Base-by-base conservation (phyloP, 495 filamentous ascomycete species). In the Elasticomyces elasticus region DNA sequence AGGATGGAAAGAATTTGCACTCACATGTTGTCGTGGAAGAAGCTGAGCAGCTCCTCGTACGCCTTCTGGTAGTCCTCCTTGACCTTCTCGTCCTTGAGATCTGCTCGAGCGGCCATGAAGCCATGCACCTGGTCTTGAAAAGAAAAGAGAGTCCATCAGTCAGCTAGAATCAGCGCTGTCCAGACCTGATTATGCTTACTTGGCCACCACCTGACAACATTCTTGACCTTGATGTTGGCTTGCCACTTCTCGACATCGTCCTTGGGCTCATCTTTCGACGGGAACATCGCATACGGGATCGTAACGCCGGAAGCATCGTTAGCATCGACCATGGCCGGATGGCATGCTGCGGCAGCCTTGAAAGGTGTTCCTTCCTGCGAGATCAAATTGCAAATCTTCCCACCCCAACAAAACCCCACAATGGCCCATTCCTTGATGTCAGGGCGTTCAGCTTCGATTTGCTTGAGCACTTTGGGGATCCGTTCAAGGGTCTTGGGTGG, bases 401-500 rank as follows among this genome's bases (percentile, higher is more conserved):
- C 89, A 52, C 91, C 91, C 91, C 90, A 98, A 78, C 91, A 98
- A 78, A 77, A 89, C 13, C 91, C 91, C n/a, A 96, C 66, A 53
- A 88, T 74, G n/a, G 75, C 89, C 88, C 87, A 95, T 27, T 78
- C 82, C 62, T 82, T 73, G 61, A 94, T 81, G 26, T 69, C 67
- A 13, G 76, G 73, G 71, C 76, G 47, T 22, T 45, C 31, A 22
- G 54, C 69, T 59, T 66, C 63, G 31, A 86, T 62, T 50, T 76
- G 71, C 56, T 80, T 68, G 52, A 92, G 71, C 53, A 84, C 72
- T 6, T 69, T 74, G 0, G 81, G 81, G 52, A 94, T 74, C 59
- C 79, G 79, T 49, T 70, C 72, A 17, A 84, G 78, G 15, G 79
- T 83, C 38, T 76, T 77, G 2, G 73, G 72, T 0, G 86, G 81